phyloP scores from a whole-genome alignment of 129 eudicot genomes.

The Heracleum sosnowskyi region DNA sequence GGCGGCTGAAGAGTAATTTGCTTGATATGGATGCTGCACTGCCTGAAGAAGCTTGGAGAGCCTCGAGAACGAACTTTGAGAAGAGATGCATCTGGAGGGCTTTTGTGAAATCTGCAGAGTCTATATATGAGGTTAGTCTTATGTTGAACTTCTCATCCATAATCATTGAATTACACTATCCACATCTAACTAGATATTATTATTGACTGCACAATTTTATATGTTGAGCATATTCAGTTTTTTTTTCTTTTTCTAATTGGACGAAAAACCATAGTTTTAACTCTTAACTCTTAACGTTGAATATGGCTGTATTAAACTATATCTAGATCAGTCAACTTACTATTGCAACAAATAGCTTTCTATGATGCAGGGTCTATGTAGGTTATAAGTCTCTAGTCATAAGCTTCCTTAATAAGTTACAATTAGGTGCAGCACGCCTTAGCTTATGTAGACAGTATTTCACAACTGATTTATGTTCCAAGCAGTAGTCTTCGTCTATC shows the following conservation, averaged over 20 bases:
- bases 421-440: background rate
- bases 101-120: slow-evolving; percentile 69
- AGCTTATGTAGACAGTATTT: background rate
- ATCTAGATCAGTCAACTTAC: background rate
- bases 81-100: slow-evolving; percentile 70
- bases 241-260: background rate
- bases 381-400: background rate
- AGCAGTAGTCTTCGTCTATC: background rate
- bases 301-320: background rate
- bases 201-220: background rate
- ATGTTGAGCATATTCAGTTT: background rate
- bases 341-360: background rate
- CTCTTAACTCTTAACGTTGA: background rate
- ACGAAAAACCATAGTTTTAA: background rate
- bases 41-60: slow-evolving; percentile 66
- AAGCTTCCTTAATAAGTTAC: background rate
- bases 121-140: slow-evolving; percentile 72
- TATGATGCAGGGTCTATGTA: background rate
- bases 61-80: slow-evolving; percentile 43
- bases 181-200: background rate
- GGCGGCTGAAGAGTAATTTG: slow-evolving; percentile 61
- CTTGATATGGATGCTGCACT: slow-evolving; percentile 92
- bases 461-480: background rate
- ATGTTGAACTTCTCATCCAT: background rate
- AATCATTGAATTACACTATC: background rate